phyloP scores from a whole-genome alignment of 2,329 filamentous ascomycete genomes.

The Fusarium tricinctum region DNA sequence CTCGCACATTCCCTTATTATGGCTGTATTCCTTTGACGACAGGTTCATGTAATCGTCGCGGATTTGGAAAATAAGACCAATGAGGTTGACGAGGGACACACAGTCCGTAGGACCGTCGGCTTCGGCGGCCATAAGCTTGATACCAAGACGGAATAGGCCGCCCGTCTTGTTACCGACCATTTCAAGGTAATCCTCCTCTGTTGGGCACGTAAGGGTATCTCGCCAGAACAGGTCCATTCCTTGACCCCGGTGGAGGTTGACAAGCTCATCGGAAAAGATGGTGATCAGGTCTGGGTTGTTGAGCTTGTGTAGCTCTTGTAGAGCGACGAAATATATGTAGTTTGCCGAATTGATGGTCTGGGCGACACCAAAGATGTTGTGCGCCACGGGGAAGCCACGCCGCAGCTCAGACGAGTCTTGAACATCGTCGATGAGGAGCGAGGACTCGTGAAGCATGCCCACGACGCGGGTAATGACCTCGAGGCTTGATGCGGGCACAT shows the following conservation, averaged over 20 bases:
- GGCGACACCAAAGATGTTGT: constrained; percentile 85
- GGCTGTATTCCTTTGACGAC: constrained; percentile 77
- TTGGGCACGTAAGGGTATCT: constrained; percentile 85
- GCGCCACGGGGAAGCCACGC: constrained; percentile 84
- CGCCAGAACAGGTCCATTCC: constrained; percentile 95
- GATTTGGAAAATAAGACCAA: constrained; percentile 91
- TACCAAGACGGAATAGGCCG: constrained; percentile 84
- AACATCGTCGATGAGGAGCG: constrained; percentile 87
- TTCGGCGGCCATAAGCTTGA: constrained; percentile 91
- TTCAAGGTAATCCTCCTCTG: constrained; percentile 91
- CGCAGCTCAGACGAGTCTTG: constrained; percentile 84
- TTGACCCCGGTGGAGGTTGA: constrained; percentile 88
- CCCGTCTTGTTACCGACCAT: constrained; percentile 95
- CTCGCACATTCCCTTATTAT: constrained; percentile 94
- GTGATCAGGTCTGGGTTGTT: constrained; percentile 75
- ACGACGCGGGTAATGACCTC: constrained; percentile 83
- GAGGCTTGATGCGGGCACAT: constrained; percentile 78
- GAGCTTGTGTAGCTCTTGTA: constrained; percentile 80
- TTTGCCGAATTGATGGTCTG: constrained; percentile 94
- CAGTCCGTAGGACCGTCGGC: constrained; percentile 72
- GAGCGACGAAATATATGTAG: constrained; percentile 86
- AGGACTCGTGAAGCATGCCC: constrained; percentile 88
- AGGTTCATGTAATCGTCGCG: constrained; percentile 96
- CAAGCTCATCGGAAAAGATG: constrained; percentile 84
- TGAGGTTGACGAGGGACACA: constrained; percentile 85